These are phyloP conservation scores for Macrocybe gigantea DNA, from an alignment of 768 basidiomycete species.

Conservation along the genomic window DNA sequence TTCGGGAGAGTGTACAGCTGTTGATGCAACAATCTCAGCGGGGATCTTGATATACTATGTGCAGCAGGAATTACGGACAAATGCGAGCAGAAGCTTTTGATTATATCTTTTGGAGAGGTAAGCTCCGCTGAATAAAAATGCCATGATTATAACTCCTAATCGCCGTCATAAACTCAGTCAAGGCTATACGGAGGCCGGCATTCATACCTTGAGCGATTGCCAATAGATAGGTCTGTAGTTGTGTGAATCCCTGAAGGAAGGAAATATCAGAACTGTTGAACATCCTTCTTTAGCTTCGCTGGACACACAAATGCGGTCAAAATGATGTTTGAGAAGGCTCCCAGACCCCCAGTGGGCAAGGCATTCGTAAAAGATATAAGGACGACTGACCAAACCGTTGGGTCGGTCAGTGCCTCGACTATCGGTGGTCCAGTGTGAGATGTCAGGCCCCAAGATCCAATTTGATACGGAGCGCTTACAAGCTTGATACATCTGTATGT, in stretches of 20 bases:
- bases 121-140: conserved; percentile 36
- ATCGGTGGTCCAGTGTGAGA: too few relatives aligned
- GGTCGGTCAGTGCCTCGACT: conserved; percentile 41
- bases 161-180: conserved; percentile 11
- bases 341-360: conserved; percentile 40
- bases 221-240: conserved; percentile 46
- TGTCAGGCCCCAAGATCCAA: too few relatives aligned
- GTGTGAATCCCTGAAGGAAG: conserved; percentile 33
- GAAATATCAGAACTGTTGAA: too few relatives aligned
- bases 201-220: conserved; percentile 35
- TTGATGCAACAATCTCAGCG: background rate
- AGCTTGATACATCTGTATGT: conserved; percentile 23
- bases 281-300: background rate
- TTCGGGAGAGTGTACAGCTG: conserved; percentile 42
- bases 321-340: conserved; percentile 50
- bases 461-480: conserved; percentile 11
- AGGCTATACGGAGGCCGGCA: background rate
- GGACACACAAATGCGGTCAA: conserved; percentile 34
- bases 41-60: background rate
- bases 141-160: conserved; percentile 33
- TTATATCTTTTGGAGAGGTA: conserved; percentile 34
- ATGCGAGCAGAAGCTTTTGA: conserved; percentile 40
- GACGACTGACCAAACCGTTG: conserved; percentile 39
- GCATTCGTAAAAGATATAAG: conserved; percentile 44
- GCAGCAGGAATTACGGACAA: conserved; percentile 19